Conservation (phyloP, 176 grass and related monocot genomes). For the Alopecurus myosuroides region DNA sequence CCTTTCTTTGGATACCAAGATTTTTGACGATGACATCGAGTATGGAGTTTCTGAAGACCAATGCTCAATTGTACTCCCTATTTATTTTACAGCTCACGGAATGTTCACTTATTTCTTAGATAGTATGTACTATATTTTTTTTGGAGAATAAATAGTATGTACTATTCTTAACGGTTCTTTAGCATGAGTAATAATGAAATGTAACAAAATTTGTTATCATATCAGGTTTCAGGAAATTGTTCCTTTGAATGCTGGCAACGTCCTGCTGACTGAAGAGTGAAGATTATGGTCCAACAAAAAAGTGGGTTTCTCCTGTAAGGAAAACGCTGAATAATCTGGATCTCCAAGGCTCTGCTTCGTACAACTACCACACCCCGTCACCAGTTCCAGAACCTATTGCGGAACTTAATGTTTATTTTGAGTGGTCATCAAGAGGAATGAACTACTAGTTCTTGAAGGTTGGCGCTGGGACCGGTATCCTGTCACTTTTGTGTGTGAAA, state of each 20-base stretch:
- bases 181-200: background rate
- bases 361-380: slow-evolving; percentile 65
- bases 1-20: too few species aligned
- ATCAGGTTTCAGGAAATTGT: slow-evolving; percentile 94
- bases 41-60: background rate
- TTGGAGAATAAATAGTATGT: background rate
- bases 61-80: background rate
- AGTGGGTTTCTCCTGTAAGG: slow-evolving; percentile 78
- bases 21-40: background rate
- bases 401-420: slow-evolving; percentile 86
- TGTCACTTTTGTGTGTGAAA: too few species aligned
- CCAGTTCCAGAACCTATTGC: slow-evolving; percentile 66
- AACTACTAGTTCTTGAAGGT: slow-evolving; percentile 69
- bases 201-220: background rate
- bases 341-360: slow-evolving; percentile 40
- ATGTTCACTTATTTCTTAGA: background rate
- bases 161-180: background rate
- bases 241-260: slow-evolving; percentile 91
- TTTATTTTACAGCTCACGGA: background rate
- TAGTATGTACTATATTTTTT: too few species aligned
- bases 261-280: slow-evolving; percentile 67
- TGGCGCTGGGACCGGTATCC: too few species aligned
- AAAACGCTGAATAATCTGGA: slow-evolving; percentile 69
- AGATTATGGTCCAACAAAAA: slow-evolving; percentile 74
- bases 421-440: slow-evolving; percentile 49